A percentile compares a stretch with the other conserved stretches of the same genome.
These are phyloP conservation scores for Abrus precatorius DNA, from an alignment of 306 rosid species.

Conservation along the genomic window DNA sequence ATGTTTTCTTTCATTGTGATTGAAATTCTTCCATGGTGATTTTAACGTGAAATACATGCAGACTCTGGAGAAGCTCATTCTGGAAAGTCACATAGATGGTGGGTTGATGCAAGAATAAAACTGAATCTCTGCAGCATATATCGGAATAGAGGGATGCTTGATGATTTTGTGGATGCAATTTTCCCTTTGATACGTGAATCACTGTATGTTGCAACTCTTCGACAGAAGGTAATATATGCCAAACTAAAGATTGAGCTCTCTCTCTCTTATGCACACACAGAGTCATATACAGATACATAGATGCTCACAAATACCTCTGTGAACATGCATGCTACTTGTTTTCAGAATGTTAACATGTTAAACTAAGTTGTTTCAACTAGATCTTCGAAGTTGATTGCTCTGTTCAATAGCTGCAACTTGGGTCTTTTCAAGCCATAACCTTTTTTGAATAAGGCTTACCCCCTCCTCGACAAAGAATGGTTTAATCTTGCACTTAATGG, in stretches of 20 bases:
- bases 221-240: conserved; percentile 50
- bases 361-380: conserved; percentile 15
- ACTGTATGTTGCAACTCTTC: conserved; percentile 50
- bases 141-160: conserved; percentile 55
- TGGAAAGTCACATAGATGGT: conserved; percentile 75
- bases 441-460: not conserved
- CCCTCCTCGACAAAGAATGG: not conserved
- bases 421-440: conserved; percentile 28
- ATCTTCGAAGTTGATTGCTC: conserved; percentile 30
- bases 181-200: conserved; percentile 63
- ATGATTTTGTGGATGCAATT: conserved; percentile 55
- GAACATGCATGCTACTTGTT: conserved; percentile 19
- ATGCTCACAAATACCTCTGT: not conserved
- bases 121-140: conserved; percentile 60
- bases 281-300: not conserved
- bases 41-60: conserved; percentile 52
- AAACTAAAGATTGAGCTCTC: conserved; percentile 10
- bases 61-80: conserved; percentile 62
- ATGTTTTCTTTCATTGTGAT: conserved; percentile 44
- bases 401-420: not conserved
- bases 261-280: not conserved
- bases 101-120: conserved; percentile 64
- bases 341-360: not conserved
- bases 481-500: not conserved
- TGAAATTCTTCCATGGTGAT: conserved; percentile 27